These are phyloP conservation scores for Epichloe amarillans DNA, from an alignment of 2,329 filamentous ascomycete species.

Conservation along the genomic window DNA sequence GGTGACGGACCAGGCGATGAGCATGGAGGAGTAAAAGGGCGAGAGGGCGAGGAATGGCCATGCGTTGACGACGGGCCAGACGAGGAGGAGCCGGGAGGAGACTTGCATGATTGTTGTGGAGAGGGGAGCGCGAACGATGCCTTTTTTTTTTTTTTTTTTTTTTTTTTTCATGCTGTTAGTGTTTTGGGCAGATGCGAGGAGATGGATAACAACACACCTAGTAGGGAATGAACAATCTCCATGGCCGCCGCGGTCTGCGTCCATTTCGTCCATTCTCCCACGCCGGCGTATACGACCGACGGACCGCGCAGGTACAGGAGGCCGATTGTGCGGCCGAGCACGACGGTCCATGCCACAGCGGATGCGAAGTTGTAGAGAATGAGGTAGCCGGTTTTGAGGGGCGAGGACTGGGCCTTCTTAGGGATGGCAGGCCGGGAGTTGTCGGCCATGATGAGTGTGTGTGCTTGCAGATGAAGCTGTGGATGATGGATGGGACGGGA, in stretches of 20 bases:
- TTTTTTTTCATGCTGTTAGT: background rate
- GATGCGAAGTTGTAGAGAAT: slow-evolving; percentile 75
- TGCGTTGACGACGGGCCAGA: slow-evolving; percentile 68
- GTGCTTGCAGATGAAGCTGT: background rate
- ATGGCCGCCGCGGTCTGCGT: slow-evolving; percentile 74
- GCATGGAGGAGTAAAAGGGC: slow-evolving; percentile 60
- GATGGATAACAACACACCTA: slow-evolving; percentile 42
- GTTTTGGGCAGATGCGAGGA: background rate
- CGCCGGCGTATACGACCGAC: slow-evolving; percentile 43
- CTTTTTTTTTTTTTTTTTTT: slow-evolving; percentile 36
- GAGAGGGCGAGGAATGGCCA: slow-evolving; percentile 55
- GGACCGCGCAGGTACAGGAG: slow-evolving; percentile 42
- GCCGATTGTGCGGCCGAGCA: slow-evolving; percentile 54
- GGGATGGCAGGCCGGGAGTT: background rate
- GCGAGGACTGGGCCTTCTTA: slow-evolving; percentile 1
- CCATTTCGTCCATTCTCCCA: slow-evolving; percentile 57
- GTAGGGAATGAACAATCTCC: slow-evolving; percentile 69
- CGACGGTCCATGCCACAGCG: slow-evolving; percentile 62
- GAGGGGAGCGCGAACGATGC: slow-evolving; percentile 74
- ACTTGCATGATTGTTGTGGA: slow-evolving; percentile 86
- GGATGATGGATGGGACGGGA: background rate
- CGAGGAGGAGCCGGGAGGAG: slow-evolving; percentile 70
- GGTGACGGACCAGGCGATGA: slow-evolving; percentile 77
- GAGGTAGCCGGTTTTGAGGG: slow-evolving; percentile 52
- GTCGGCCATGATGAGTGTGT: background rate